Evolutionary conservation across 2,329 filamentous ascomycete species (phyloP).

Genomic region (Juglanconis juglandina): DNA sequence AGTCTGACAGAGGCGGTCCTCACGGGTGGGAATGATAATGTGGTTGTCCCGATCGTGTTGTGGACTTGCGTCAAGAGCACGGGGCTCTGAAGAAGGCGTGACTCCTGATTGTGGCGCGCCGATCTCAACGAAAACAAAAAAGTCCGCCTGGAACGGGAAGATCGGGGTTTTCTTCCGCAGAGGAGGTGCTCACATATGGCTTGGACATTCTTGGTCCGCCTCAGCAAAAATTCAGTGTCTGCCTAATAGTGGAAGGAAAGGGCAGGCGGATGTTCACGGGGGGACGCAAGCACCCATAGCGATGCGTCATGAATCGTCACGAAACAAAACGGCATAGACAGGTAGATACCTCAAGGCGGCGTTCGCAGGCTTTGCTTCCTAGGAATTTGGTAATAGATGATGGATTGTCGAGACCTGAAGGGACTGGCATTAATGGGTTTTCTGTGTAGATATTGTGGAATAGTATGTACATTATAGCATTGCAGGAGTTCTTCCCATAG

Average conservation of each 20-base stretch:
- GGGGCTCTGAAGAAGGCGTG: conserved; percentile 2
- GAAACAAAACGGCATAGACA: conserved; percentile 2
- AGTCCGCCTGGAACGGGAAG: background rate
- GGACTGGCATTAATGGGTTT: background rate
- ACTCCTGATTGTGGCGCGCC: too few relatives aligned
- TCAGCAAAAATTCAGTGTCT: background rate
- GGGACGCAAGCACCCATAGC: background rate
- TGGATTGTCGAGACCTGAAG: background rate
- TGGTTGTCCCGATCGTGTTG: conserved; percentile 87
- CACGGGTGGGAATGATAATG: conserved; percentile 97
- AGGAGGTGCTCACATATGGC: background rate
- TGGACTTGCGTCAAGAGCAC: conserved; percentile 84
- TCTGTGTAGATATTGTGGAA: background rate
- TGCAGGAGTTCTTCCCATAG: too few relatives aligned
- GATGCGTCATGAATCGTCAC: conserved; percentile 1
- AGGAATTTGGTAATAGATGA: background rate
- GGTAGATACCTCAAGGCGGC: conserved; percentile 8
- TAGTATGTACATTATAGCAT: too few relatives aligned
- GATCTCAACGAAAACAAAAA: background rate
- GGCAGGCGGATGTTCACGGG: background rate
- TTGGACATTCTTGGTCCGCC: background rate
- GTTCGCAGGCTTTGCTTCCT: background rate
- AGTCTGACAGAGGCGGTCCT: conserved; percentile 93
- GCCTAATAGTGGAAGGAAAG: background rate
- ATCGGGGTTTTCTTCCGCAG: background rate